phyloP scores from a whole-genome alignment of 2,329 filamentous ascomycete genomes.

The Stagonosporopsis rhizophila region DNA sequence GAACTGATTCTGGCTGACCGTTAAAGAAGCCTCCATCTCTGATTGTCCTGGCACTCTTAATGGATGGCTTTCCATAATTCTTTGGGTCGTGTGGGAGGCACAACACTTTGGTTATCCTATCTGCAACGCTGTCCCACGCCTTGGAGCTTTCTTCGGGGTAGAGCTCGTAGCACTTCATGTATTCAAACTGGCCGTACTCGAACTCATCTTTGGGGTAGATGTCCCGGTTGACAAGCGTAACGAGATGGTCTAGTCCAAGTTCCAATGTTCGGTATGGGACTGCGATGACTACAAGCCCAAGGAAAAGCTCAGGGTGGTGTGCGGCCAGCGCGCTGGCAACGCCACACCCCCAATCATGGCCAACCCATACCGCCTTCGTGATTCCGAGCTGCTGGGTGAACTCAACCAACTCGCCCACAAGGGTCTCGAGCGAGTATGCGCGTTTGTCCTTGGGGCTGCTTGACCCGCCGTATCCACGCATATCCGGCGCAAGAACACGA shows the following conservation, averaged over 20 bases:
- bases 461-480: constrained; percentile 46
- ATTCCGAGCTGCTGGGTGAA: constrained; percentile 51
- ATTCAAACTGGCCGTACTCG: constrained; percentile 48
- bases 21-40: constrained; percentile 45
- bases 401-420: constrained; percentile 43
- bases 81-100: constrained; percentile 35
- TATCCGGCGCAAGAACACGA: constrained; percentile 36
- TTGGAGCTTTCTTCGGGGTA: constrained; percentile 24
- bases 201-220: constrained; percentile 56
- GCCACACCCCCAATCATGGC: constrained; percentile 55
- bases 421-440: constrained; percentile 42
- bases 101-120: constrained; percentile 32
- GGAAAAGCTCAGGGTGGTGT: constrained; percentile 43
- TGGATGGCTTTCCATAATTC: constrained; percentile 33
- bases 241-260: constrained; percentile 48
- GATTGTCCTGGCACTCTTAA: constrained; percentile 21
- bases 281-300: constrained; percentile 36
- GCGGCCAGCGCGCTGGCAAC: constrained; percentile 41
- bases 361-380: constrained; percentile 56
- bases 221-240: constrained; percentile 52
- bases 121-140: constrained; percentile 31
- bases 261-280: constrained; percentile 55
- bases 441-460: constrained; percentile 24
- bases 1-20: constrained; percentile 34
- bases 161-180: constrained; percentile 43